Evolutionary conservation across 768 basidiomycete species (phyloP).

Genomic region (Lactifluus subvellereus): DNA sequence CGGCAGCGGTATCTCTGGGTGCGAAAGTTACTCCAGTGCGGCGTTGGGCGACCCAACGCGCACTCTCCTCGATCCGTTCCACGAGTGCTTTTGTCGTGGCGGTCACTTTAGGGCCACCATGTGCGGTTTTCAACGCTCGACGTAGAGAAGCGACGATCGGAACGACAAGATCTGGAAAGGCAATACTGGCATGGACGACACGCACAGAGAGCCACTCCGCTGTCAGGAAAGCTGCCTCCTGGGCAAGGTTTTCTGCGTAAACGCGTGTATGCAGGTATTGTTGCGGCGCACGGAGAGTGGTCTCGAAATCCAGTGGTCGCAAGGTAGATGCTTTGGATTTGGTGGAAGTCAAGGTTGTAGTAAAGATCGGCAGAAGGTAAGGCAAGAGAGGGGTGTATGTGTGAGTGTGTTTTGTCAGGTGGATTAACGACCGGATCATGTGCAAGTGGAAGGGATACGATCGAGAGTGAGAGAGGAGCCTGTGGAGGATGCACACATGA

Average conservation of each 20-base stretch:
- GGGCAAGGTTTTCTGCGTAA: slow-evolving; percentile 74
- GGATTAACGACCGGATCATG: slow-evolving; percentile 79
- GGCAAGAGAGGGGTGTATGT: slow-evolving; percentile 86
- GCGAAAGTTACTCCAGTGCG: slow-evolving; percentile 68
- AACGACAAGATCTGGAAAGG: slow-evolving; percentile 88
- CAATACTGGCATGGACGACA: slow-evolving; percentile 75
- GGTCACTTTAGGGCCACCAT: slow-evolving; percentile 49
- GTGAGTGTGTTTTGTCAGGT: slow-evolving; percentile 75
- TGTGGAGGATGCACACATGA: slow-evolving; percentile 30
- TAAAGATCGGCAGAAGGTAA: slow-evolving; percentile 80
- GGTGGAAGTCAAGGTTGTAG: slow-evolving; percentile 60
- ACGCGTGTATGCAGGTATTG: slow-evolving; percentile 86
- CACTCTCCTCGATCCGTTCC: slow-evolving; percentile 84
- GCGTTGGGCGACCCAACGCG: slow-evolving; percentile 66
- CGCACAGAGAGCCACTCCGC: slow-evolving; percentile 74
- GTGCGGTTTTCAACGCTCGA: slow-evolving; percentile 62
- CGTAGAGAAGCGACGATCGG: slow-evolving; percentile 70
- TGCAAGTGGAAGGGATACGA: slow-evolving; percentile 96
- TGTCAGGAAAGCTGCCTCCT: slow-evolving; percentile 74
- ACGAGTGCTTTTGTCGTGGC: slow-evolving; percentile 66
- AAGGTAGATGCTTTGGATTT: slow-evolving; percentile 82
- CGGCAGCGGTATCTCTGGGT: slow-evolving; percentile 63
- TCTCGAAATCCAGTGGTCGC: slow-evolving; percentile 84
- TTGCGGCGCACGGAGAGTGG: slow-evolving; percentile 78
- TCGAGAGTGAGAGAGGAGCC: slow-evolving; percentile 83